phyloP scores from a whole-genome alignment of 257 asterid genomes.

The Solanum appendiculatum region DNA sequence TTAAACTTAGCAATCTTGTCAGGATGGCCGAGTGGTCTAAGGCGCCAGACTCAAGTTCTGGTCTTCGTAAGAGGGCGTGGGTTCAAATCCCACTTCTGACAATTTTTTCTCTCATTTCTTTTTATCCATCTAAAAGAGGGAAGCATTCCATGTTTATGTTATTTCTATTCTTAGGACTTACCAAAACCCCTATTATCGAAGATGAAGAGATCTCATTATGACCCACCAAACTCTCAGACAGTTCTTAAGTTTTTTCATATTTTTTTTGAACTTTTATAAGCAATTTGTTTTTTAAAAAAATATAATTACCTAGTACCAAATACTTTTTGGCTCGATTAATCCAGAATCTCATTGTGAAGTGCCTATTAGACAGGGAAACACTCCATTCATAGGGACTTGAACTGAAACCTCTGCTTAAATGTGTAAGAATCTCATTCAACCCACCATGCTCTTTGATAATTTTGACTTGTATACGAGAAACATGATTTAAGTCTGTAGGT shows the following conservation, averaged over 20 bases:
- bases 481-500: not conserved
- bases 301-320: no score
- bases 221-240: no score
- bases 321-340: not conserved
- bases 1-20: not conserved
- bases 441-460: not conserved
- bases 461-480: not conserved
- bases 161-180: not conserved
- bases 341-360: no score
- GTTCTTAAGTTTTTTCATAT: not conserved
- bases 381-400: rapidly evolving
- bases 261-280: not conserved
- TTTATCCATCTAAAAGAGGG: no score
- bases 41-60: constrained; percentile 99
- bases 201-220: not conserved
- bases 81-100: constrained; percentile 78
- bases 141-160: rapidly evolving
- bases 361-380: no score
- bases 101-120: no score
- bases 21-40: constrained; percentile 98
- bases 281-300: no score
- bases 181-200: not conserved
- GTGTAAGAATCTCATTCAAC: not conserved
- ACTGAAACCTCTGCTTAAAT: rapidly evolving
- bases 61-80: constrained; percentile 81